Evolutionary conservation across 129 eudicot species (phyloP).

Genomic region (Solidago caesia): DNA sequence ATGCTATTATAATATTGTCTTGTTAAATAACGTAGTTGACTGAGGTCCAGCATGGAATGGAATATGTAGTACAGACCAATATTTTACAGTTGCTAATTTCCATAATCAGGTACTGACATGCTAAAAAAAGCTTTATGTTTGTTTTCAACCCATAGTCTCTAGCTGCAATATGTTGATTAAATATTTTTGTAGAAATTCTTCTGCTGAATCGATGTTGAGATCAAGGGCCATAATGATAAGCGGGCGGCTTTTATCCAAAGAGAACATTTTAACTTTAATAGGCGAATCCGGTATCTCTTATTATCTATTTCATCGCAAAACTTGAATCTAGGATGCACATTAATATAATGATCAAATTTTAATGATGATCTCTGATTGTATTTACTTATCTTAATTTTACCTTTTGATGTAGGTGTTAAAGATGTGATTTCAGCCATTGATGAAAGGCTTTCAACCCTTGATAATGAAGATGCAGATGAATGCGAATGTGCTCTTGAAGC

Average conservation of each 20-base stretch:
- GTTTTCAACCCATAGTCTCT: neutral
- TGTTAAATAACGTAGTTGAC: slow-evolving; percentile 54
- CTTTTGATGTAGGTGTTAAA: slow-evolving; percentile 47
- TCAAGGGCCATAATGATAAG: slow-evolving; percentile 93
- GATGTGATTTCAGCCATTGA: slow-evolving; percentile 70
- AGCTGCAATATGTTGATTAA: neutral
- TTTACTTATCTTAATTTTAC: slow-evolving; percentile 2
- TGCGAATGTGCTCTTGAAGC: slow-evolving; percentile 94
- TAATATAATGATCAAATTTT: neutral
- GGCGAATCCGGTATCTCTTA: slow-evolving; percentile 54
- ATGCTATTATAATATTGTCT: neutral
- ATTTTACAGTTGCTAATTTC: slow-evolving; percentile 65
- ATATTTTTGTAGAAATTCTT: slow-evolving; percentile 46
- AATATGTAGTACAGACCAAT: slow-evolving; percentile 68
- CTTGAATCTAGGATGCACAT: neutral
- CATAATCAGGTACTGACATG: slow-evolving; percentile 60
- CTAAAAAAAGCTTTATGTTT: neutral
- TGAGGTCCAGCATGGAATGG: slow-evolving; percentile 71
- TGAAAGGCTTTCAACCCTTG: slow-evolving; percentile 51
- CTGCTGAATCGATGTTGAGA: slow-evolving; percentile 77
- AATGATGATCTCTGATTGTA: neutral
- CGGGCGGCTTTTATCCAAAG: slow-evolving; percentile 83
- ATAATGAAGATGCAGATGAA: slow-evolving; percentile 78
- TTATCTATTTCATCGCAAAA: neutral
- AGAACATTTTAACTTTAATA: slow-evolving; percentile 50